Evolutionary conservation across 176 grass and related monocot genomes (phyloP).

Genomic region (Eragrostis curvula): DNA sequence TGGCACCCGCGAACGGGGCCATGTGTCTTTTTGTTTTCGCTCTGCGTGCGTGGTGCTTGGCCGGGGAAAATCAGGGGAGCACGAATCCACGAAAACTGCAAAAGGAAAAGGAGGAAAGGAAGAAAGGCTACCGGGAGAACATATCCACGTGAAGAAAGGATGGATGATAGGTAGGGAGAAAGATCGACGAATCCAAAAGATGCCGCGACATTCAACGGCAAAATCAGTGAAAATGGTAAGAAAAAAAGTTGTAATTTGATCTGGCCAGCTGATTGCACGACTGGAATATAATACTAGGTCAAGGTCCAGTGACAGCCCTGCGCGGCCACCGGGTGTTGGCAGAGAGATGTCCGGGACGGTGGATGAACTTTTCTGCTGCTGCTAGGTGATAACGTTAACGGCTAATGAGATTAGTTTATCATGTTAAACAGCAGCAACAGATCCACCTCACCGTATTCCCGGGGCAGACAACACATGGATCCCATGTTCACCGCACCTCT

Average conservation of each 20-base stretch:
- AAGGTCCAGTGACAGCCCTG: background rate
- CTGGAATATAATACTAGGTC: background rate
- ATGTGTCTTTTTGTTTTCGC: constrained; percentile 1
- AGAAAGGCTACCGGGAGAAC: background rate
- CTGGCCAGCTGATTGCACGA: too few relatives aligned
- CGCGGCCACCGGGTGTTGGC: background rate
- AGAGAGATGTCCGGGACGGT: background rate
- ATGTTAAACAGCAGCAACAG: background rate
- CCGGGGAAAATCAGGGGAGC: background rate
- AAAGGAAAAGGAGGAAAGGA: background rate
- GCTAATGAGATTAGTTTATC: constrained; percentile 6
- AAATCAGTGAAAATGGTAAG: background rate
- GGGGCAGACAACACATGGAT: too few relatives aligned
- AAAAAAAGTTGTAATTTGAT: background rate
- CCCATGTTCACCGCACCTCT: constrained; percentile 32
- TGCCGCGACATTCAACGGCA: constrained; percentile 17
- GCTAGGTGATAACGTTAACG: background rate
- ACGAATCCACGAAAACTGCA: background rate
- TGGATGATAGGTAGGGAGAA: background rate
- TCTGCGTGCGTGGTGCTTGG: background rate
- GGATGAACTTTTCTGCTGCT: background rate
- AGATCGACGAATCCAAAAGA: constrained; percentile 31
- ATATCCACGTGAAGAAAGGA: constrained; percentile 38
- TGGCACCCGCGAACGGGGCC: background rate
- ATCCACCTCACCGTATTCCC: background rate